Conservation (phyloP, 2,329 filamentous ascomycete genomes). For the Arthrinium puccinioides region DNA sequence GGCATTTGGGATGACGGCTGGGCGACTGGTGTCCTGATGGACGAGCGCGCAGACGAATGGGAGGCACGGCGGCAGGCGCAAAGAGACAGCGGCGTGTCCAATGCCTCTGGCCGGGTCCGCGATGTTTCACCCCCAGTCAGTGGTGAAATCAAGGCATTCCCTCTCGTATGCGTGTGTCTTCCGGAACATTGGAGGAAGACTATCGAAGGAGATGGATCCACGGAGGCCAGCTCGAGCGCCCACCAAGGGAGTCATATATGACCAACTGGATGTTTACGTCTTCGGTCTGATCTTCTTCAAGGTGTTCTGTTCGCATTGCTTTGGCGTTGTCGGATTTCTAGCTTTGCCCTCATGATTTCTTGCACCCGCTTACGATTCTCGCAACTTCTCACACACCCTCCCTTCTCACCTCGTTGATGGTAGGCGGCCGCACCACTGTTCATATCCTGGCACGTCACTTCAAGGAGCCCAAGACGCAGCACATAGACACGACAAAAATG, state of each 20-base stretch:
- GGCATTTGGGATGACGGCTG: constrained; percentile 99
- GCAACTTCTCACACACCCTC: background rate
- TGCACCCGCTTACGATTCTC: background rate
- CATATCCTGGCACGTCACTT: background rate
- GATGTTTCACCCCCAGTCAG: constrained; percentile 55
- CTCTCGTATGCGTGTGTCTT: constrained; percentile 89
- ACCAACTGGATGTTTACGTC: constrained; percentile 11
- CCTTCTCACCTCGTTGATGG: background rate
- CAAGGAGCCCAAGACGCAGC: constrained; percentile 10
- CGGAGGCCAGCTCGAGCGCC: constrained; percentile 48
- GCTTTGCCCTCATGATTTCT: background rate
- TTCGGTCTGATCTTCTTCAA: background rate
- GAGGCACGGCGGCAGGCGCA: constrained; percentile 69
- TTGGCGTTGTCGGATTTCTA: constrained; percentile 26
- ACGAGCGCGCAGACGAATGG: constrained; percentile 84
- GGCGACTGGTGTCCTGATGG: constrained; percentile 84
- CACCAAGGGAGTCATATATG: constrained; percentile 16
- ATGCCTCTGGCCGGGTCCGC: constrained; percentile 57
- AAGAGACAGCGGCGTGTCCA: constrained; percentile 88
- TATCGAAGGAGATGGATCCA: constrained; percentile 79
- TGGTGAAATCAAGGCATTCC: constrained; percentile 95
- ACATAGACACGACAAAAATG: constrained; percentile 23
- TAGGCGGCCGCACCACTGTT: background rate
- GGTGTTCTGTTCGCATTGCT: constrained; percentile 23
- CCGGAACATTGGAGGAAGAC: constrained; percentile 96